phyloP scores from a whole-genome alignment of 2,329 filamentous ascomycete species.

The Sphaerulina populicola region DNA sequence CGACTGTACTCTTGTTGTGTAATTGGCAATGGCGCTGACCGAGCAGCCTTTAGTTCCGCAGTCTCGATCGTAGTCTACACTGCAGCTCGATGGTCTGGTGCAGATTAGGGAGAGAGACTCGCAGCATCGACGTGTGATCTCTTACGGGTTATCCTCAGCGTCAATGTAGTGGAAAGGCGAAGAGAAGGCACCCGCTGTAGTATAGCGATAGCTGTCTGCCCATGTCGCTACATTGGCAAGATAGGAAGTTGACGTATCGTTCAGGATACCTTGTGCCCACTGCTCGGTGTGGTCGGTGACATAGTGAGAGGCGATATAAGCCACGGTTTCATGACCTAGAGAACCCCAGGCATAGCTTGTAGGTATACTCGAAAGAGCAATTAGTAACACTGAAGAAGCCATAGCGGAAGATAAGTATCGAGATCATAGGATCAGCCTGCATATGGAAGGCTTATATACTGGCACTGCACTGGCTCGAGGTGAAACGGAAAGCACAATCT shows the following conservation, averaged over 20 bases:
- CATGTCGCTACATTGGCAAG: constrained; percentile 47
- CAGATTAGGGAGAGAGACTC: background rate
- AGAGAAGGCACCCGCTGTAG: constrained; percentile 43
- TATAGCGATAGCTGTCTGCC: constrained; percentile 47
- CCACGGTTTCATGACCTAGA: constrained; percentile 48
- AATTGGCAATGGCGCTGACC: constrained; percentile 48
- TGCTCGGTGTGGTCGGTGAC: constrained; percentile 38
- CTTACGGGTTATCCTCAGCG: constrained; percentile 41
- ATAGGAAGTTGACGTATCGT: constrained; percentile 39
- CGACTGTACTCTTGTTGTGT: constrained; percentile 36
- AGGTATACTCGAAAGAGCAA: background rate
- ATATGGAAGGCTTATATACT: background rate
- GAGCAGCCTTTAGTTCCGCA: constrained; percentile 47
- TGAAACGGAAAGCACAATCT: background rate
- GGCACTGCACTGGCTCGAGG: background rate
- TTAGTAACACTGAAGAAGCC: background rate
- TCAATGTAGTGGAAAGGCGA: constrained; percentile 47
- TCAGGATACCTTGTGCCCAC: constrained; percentile 41
- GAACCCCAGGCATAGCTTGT: constrained; percentile 42
- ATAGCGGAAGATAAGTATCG: background rate
- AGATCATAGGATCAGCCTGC: background rate
- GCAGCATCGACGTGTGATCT: constrained; percentile 7
- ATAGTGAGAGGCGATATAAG: constrained; percentile 46
- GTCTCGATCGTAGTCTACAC: constrained; percentile 45
- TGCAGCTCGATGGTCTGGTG: constrained; percentile 30